Percentiles rank a stretch among this genome's conserved stretches.
Evolutionary conservation across 306 rosid species (phyloP).

Genomic region (Casuarina glauca): DNA sequence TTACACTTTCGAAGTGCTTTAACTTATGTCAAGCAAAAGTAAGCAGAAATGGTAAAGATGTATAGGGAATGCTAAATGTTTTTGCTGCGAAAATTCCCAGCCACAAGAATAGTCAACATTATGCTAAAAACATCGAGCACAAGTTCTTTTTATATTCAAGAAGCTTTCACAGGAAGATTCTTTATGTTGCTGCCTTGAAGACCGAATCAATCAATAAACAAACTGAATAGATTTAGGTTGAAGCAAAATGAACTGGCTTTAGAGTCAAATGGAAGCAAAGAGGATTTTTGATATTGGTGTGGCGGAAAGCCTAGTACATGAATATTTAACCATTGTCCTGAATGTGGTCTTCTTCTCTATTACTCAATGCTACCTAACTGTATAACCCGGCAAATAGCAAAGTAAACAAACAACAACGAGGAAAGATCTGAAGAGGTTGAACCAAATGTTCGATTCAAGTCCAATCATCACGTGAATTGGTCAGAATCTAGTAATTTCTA

Average conservation of each 20-base stretch:
- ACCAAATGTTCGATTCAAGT: slow-evolving; percentile 12
- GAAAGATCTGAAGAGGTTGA: slow-evolving; percentile 6
- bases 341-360: slow-evolving; percentile 28
- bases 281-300: slow-evolving; percentile 34
- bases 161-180: slow-evolving; percentile 5
- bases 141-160: not conserved
- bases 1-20: no score
- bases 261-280: slow-evolving; percentile 18
- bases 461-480: slow-evolving; percentile 23
- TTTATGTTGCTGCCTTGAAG: not conserved
- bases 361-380: slow-evolving; percentile 17
- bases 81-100: no score
- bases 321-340: not conserved
- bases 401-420: slow-evolving; percentile 5
- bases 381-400: slow-evolving; percentile 9
- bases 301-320: slow-evolving; percentile 15
- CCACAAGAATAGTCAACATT: no score
- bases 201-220: not conserved
- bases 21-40: no score
- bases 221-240: slow-evolving; percentile 8
- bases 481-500: slow-evolving; percentile 28
- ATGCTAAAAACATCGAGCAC: no score
- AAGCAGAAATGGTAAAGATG: no score
- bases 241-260: slow-evolving; percentile 1
- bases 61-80: no score